These are phyloP conservation scores for Bryoglossum gracile DNA, from an alignment of 495 filamentous ascomycete species.

Conservation along the genomic window DNA sequence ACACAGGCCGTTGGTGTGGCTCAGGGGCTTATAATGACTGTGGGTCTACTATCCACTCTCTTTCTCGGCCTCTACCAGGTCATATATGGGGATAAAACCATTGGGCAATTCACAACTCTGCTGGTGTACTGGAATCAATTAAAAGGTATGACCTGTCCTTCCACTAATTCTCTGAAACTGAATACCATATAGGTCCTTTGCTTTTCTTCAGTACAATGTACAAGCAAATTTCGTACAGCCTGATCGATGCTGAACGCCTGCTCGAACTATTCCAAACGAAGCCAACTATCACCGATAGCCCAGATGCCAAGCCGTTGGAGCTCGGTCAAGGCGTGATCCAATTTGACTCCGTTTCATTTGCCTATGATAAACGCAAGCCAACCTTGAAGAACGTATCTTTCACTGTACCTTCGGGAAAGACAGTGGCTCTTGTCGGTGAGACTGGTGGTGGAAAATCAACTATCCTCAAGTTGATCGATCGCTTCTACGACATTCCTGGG, in stretches of 20 bases:
- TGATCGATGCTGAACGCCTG: constrained; percentile 66
- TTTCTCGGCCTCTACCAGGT: constrained; percentile 66
- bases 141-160: constrained; percentile 15
- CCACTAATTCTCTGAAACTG: background rate
- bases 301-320: constrained; percentile 46
- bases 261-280: constrained; percentile 63
- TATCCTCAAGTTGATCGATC: constrained; percentile 61
- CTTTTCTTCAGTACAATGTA: constrained; percentile 56
- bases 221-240: constrained; percentile 48
- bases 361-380: constrained; percentile 61
- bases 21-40: constrained; percentile 46
- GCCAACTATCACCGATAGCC: constrained; percentile 51
- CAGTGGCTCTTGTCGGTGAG: constrained; percentile 68
- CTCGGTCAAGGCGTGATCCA: constrained; percentile 53
- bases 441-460: constrained; percentile 74
- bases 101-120: constrained; percentile 66
- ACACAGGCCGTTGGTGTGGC: constrained; percentile 30
- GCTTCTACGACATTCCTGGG: constrained; percentile 60
- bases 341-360: constrained; percentile 60
- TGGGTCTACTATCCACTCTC: constrained; percentile 55
- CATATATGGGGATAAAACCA: constrained; percentile 41
- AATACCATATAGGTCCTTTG: constrained; percentile 43
- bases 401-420: constrained; percentile 50
- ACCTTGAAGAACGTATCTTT: constrained; percentile 62
- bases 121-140: constrained; percentile 65